Conservation (phyloP, 2,329 filamentous ascomycete genomes). For the Verruconis gallopava region DNA sequence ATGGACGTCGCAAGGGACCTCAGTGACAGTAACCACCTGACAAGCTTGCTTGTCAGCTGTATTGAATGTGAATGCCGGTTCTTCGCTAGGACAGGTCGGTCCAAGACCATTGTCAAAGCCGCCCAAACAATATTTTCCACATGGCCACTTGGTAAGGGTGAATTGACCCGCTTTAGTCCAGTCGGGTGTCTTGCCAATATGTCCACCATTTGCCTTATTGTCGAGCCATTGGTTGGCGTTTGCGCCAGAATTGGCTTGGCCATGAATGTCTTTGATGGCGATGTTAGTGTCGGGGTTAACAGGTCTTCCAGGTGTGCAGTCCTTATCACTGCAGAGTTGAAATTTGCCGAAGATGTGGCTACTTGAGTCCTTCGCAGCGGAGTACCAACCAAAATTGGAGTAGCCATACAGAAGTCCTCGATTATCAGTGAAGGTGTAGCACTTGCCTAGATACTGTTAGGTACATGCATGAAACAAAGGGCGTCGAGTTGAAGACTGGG, state of each 20-base stretch:
- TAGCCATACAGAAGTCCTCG: constrained; percentile 1
- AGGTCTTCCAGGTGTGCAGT: not conserved
- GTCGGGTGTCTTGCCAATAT: constrained; percentile 2
- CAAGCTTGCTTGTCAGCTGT: constrained; percentile 6
- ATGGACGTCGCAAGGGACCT: constrained; percentile 8
- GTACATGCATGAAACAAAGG: not conserved
- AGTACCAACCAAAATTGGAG: constrained; percentile 2
- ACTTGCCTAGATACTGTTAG: constrained; percentile 1
- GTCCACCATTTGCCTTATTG: constrained; percentile 2
- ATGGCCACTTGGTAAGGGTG: constrained; percentile 7
- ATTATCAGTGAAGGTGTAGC: constrained; percentile 4
- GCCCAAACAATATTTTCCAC: constrained; percentile 5
- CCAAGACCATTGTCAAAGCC: not conserved
- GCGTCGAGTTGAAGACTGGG: not conserved
- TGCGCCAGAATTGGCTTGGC: not conserved
- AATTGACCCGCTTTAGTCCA: not conserved
- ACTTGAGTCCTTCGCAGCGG: constrained; percentile 3
- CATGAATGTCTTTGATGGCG: constrained; percentile 4
- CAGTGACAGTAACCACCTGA: not conserved
- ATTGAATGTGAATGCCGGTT: constrained; percentile 2
- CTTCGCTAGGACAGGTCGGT: constrained; percentile 1
- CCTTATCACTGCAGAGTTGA: constrained; percentile 5
- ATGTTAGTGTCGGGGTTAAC: constrained; percentile 1
- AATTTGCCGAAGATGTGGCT: constrained; percentile 6
- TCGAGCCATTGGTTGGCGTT: constrained; percentile 2